phyloP scores from a whole-genome alignment of 495 filamentous ascomycete species.

The Podospora comata region DNA sequence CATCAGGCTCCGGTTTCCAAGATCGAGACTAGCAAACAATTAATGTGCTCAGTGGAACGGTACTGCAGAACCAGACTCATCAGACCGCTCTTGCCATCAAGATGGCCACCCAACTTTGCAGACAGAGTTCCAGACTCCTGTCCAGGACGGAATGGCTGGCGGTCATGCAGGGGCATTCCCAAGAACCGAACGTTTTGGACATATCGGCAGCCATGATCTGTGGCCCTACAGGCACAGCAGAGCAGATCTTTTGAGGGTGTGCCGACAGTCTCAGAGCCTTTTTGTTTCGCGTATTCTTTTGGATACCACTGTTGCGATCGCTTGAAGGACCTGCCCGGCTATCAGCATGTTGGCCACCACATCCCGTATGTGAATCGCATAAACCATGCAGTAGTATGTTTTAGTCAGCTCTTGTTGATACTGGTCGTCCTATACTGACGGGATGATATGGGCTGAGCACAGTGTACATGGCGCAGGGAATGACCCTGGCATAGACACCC shows the following conservation, averaged over 20 bases:
- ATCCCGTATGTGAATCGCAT: not conserved
- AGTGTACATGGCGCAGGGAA: not conserved
- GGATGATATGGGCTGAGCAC: not conserved
- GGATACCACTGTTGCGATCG: constrained; percentile 28
- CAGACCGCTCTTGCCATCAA: constrained; percentile 8
- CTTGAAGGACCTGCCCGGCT: constrained; percentile 13
- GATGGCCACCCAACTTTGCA: constrained; percentile 6
- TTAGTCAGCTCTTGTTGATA: constrained; percentile 2
- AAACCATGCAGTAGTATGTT: not conserved
- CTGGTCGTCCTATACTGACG: not conserved
- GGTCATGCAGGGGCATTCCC: constrained; percentile 15
- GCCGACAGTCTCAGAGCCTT: constrained; percentile 2
- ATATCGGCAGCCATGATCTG: constrained; percentile 13
- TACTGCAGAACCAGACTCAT: constrained; percentile 14
- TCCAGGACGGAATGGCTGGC: constrained; percentile 6
- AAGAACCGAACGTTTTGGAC: constrained; percentile 19
- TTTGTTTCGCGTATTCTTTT: constrained; percentile 19
- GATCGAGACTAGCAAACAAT: not conserved
- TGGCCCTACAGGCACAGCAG: constrained; percentile 12
- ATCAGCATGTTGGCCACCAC: not conserved
- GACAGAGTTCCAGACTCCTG: constrained; percentile 4
- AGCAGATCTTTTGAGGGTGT: constrained; percentile 14
- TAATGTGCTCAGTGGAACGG: not conserved
- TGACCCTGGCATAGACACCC: not conserved
- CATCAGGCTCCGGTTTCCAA: not conserved